phyloP scores from a whole-genome alignment of 2,329 filamentous ascomycete species.

The Emmonsia crescens region DNA sequence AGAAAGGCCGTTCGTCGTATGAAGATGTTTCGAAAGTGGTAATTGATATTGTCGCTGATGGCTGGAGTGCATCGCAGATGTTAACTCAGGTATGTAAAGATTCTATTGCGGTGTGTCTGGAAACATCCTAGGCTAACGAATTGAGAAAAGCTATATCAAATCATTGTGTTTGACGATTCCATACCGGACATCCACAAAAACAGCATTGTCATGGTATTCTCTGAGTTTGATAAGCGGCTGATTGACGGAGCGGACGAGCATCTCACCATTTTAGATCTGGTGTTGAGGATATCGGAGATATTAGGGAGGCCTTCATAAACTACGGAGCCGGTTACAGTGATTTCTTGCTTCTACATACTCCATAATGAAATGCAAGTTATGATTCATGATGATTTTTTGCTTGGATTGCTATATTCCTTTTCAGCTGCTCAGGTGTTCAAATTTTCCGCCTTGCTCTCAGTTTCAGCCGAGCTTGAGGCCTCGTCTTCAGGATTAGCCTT shows the following conservation, averaged over 20 bases:
- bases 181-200: constrained; percentile 82
- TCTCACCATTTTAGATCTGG: constrained; percentile 74
- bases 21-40: constrained; percentile 65
- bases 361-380: not conserved
- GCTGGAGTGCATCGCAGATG: constrained; percentile 89
- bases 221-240: constrained; percentile 85
- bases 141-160: constrained; percentile 58
- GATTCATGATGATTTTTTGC: not conserved
- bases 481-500: too few species aligned
- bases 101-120: not conserved
- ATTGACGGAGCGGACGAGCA: constrained; percentile 95
- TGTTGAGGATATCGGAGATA: constrained; percentile 68
- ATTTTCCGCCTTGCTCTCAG: too few species aligned
- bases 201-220: constrained; percentile 78
- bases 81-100: constrained; percentile 55
- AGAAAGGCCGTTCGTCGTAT: constrained; percentile 54
- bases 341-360: not conserved
- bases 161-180: constrained; percentile 70
- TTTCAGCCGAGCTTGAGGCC: too few species aligned
- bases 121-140: constrained; percentile 7
- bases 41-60: constrained; percentile 86
- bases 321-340: not conserved
- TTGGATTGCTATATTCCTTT: not conserved
- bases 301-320: constrained; percentile 32
- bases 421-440: too few species aligned